Evolutionary conservation across 1,284 basidiomycete genomes (phyloP).

Genomic region (Vanrija sp.): DNA sequence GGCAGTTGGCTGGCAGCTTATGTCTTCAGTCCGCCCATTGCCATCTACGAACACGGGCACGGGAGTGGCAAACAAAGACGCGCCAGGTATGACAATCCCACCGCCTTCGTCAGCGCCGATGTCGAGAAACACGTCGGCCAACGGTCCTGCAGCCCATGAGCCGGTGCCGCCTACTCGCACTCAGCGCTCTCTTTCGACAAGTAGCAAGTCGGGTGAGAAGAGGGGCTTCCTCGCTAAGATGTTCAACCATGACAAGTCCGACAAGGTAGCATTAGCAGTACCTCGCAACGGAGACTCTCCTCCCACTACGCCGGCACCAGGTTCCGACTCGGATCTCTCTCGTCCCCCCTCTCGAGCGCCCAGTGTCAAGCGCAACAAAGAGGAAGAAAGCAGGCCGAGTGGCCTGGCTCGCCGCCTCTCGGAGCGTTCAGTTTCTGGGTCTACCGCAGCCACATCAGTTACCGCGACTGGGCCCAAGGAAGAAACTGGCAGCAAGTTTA

Average conservation of each 20-base stretch:
- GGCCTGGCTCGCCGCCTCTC: slow-evolving; percentile 19
- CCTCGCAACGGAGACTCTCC: slow-evolving; percentile 26
- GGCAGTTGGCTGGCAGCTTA: neutral
- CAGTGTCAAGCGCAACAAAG: slow-evolving; percentile 25
- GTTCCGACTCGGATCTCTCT: slow-evolving; percentile 33
- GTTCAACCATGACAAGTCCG: slow-evolving; percentile 43
- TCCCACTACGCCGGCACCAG: slow-evolving; percentile 32
- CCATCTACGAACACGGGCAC: slow-evolving; percentile 25
- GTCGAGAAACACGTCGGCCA: slow-evolving; percentile 35
- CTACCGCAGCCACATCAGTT: slow-evolving; percentile 9
- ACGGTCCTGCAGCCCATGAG: slow-evolving; percentile 12
- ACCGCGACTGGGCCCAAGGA: neutral
- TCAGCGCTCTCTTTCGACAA: slow-evolving; percentile 16
- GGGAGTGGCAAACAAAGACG: neutral
- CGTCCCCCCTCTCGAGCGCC: slow-evolving; percentile 33
- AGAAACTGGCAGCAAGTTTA: slow-evolving; percentile 61
- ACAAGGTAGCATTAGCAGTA: slow-evolving; percentile 25
- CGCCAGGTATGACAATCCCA: slow-evolving; percentile 33
- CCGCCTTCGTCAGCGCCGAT: slow-evolving; percentile 35
- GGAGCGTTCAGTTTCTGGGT: slow-evolving; percentile 28
- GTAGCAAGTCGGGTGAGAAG: slow-evolving; percentile 34
- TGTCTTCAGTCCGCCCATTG: slow-evolving; percentile 38
- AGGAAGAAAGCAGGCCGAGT: slow-evolving; percentile 6
- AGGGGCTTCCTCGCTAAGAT: slow-evolving; percentile 49
- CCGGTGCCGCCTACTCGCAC: slow-evolving; percentile 7